Base-by-base conservation (phyloP, 495 filamentous ascomycete species). In the Xylaria cubensis region DNA sequence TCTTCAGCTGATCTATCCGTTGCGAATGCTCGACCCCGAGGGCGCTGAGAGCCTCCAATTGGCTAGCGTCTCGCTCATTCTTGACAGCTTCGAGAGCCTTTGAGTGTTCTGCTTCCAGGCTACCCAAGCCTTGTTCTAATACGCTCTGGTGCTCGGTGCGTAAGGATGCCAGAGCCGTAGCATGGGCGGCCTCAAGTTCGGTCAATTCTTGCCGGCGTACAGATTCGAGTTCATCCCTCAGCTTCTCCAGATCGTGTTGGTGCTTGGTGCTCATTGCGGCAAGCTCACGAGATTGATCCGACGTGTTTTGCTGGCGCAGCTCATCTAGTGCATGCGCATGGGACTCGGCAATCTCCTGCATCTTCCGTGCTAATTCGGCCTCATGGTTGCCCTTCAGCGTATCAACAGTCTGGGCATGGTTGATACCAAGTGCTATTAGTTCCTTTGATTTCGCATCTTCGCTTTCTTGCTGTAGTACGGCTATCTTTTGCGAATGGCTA, bases 391-490 rank as follows among this genome's bases (percentile, higher is more conserved):
- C 44, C 64, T 74, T 76, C 21, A 79, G 39, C 0, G 69, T 17
- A 1, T 72, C 71, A 6, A 79, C 24, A 50, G 39, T 64, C 24
- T 72, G 66, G 1, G 44, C 53, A 61, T 79, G 77, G 44, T 21
- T 68, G 17, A 66, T 55, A 17, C 29, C 53, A 15, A 77, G 29
- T 17, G 66, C 58, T n/a, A 71, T 55, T 2, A 79, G 66, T 48
- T 79, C 77, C 19, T 55, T 58, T 34, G 69, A 67, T 61, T 76
- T 79, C 4, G 71, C 67, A 10, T 59, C 48, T 44, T 76, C 72
- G 13, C 72, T 41, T 32, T 75, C 69, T 55, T 67, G 67, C 10
- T 72, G 74, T 19, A 77, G 55, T 17, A 68, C 24, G 19, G 58
- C 72, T 15, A 79, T 46, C 56, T 70, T 67, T 53, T 70, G 70